phyloP scores from a whole-genome alignment of 2,329 filamentous ascomycete species.

The Fusarium foetens region DNA sequence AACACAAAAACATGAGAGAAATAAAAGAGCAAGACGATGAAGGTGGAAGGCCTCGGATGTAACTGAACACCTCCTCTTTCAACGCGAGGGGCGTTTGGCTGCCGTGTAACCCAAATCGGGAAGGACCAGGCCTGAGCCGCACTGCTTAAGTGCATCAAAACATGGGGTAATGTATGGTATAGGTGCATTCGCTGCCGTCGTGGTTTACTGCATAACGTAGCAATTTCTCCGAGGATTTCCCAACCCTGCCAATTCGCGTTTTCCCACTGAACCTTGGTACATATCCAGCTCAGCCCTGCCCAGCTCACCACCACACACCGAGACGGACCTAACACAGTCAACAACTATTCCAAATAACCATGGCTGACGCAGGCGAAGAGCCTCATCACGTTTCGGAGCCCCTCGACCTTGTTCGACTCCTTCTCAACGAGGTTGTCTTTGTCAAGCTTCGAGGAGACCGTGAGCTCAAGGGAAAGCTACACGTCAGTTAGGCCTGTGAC shows the following conservation, averaged over 20 bases:
- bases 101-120: slow-evolving; percentile 39
- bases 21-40: slow-evolving; percentile 9
- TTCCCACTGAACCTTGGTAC: slow-evolving; percentile 35
- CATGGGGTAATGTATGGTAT: slow-evolving; percentile 24
- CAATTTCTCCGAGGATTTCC: slow-evolving; percentile 41
- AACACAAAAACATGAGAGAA: background rate
- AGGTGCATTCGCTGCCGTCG: slow-evolving; percentile 1
- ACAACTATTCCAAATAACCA: slow-evolving; percentile 52
- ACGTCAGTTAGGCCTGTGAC: slow-evolving; percentile 67
- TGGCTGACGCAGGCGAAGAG: slow-evolving; percentile 87
- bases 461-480: slow-evolving; percentile 92
- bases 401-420: slow-evolving; percentile 92
- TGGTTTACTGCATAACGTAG: slow-evolving; percentile 15
- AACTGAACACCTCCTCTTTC: slow-evolving; percentile 30
- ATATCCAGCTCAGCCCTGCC: slow-evolving; percentile 16
- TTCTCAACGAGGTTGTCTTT: slow-evolving; percentile 95
- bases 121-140: slow-evolving; percentile 20
- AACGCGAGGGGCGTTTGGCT: slow-evolving; percentile 31
- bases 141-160: slow-evolving; percentile 29
- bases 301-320: slow-evolving; percentile 10
- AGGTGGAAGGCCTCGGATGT: slow-evolving; percentile 16
- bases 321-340: slow-evolving; percentile 1
- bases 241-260: slow-evolving; percentile 33
- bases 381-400: slow-evolving; percentile 83
- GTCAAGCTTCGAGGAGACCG: slow-evolving; percentile 96